Evolutionary conservation across 345 rosid genomes (phyloP).

Genomic region (Syzygium oleosum): DNA sequence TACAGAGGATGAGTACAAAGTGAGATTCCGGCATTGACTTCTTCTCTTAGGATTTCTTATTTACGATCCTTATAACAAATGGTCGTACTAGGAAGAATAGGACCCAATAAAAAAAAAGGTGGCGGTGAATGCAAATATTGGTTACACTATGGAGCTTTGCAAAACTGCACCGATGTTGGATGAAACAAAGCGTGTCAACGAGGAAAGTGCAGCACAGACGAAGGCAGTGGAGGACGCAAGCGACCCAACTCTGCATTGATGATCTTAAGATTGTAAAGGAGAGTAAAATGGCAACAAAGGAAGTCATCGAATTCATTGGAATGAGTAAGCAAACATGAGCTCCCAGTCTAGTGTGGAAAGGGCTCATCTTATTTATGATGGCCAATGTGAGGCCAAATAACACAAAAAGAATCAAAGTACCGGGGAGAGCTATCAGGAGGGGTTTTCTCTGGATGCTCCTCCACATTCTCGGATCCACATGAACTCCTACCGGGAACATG

Average conservation of each 20-base stretch:
- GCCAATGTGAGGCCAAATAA: not conserved
- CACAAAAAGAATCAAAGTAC: not conserved
- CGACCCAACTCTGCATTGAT: slow-evolving; percentile 37
- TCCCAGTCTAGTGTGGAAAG: not conserved
- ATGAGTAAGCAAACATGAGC: not conserved
- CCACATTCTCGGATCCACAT: not conserved
- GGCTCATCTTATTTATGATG: not conserved
- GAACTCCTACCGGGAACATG: slow-evolving; percentile 7
- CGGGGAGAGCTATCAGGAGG: not conserved
- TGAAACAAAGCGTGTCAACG: not conserved
- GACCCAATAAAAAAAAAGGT: not conserved
- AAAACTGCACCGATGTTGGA: not conserved
- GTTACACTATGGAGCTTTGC: not conserved
- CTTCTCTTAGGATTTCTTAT: not conserved
- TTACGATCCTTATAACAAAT: not conserved
- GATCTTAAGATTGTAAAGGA: slow-evolving; percentile 30
- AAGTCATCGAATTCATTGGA: slow-evolving; percentile 10
- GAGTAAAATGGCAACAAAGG: slow-evolving; percentile 26
- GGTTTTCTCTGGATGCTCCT: not conserved
- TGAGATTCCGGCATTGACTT: not conserved
- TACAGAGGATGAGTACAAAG: not conserved
- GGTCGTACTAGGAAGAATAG: not conserved
- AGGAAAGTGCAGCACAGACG: not conserved
- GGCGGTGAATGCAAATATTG: not conserved
- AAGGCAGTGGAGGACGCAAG: not conserved